Evolutionary conservation across 1,139 yeast genomes (phyloP), one percentile per base, ranked within the genome.

Genomic region (Taiozyma sp.): DNA sequence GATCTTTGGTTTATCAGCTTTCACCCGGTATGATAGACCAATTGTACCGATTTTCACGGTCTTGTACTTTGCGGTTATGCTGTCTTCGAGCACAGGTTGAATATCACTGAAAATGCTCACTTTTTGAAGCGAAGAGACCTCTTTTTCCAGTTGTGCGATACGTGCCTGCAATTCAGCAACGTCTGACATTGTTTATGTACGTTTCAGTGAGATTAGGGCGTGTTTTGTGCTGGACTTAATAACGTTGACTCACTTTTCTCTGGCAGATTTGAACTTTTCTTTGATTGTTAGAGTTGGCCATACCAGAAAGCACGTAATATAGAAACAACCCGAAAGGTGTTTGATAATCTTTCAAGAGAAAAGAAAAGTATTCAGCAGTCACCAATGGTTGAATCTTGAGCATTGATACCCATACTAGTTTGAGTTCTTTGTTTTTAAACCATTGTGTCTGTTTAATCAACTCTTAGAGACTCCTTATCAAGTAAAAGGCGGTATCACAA

Each of bases 71-170:
- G 48, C 42, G 4, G 49, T 40, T 6, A 9, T 48, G 28, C 56
- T 53, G 35, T 54, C 57, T 42, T 53, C 59, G 14, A 61, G 45
- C 11, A 47, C 42, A 6, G 64, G 64, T 40, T 55, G 61, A 44
- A 59, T 58, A 26, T 58, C 62, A 5, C 62, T 48, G 47, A 61
- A 61, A n/a, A 61, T 52, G 2, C 62, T 53, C 21, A 57, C 58
- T 29, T 53, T 54, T 35, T 56, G 54, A 13, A 60, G 52, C n/a
- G 57, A 57, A 8, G 32, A 42, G 19, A 59, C 49, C 44, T 60
- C 63, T 14, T 52, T 53, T 44, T 59, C 61, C 6, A 60, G 51
- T 9, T 46, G 44, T 14, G 49, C 37, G 14, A 61, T 58, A 13
- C 49, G 53, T 2, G 42, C 49, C 16, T 44, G 43, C 1, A 55